Evolutionary conservation across 1,139 yeast species (phyloP), one percentile per base, ranked within the genome.

Genomic region (Yamadazyma triangularis): DNA sequence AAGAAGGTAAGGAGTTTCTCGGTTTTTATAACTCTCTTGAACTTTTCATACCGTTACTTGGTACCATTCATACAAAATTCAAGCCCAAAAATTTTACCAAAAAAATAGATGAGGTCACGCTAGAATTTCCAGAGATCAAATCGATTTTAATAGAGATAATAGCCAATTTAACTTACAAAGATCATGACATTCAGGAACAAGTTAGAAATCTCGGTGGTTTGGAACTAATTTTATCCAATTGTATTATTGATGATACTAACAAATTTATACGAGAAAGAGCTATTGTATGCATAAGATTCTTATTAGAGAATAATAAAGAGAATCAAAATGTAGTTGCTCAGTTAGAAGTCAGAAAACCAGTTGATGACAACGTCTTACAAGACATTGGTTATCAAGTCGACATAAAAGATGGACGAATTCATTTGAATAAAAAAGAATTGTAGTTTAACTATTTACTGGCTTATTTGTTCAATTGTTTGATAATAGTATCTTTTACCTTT

Each of bases 251-350:
- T 53, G 81, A 79, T 30, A 78, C 83, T 48, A 93, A 91, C 47
- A 97, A 97, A 0, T 88, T 70, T 48, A 81, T 91, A 37, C 83
- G 86, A 40, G 98, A 91, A 50, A 64, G 93, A 38, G 74, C 95
- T 2, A 83, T 91, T 21, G 58, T 89, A 9, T 86, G 96, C 46
- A 54, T 91, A 26, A 75, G 81, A 42, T 80, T 79, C 38, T 55
- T 88, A 20, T 57, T 91, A 15, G 72, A 75, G 19, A 64, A 70
- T 13, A 91, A 91, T 47, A 46, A 47, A 2, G 70, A 60, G 29
- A 91, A 89, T 50, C 96, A 91, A 55, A 64, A 68, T 2, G 74
- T 87, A 49, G 89, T 91, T 1, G 79, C 85, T 1, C 49, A 51
- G 6, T 23, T 68, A 15, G 73, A 67, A 41, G 73, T 72, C 3